Percentiles rank a stretch among this genome's conserved stretches.
These are phyloP conservation scores for Rhizopus microsporus DNA, from an alignment of 371 early-diverging fungal species.

Conservation along the genomic window DNA sequence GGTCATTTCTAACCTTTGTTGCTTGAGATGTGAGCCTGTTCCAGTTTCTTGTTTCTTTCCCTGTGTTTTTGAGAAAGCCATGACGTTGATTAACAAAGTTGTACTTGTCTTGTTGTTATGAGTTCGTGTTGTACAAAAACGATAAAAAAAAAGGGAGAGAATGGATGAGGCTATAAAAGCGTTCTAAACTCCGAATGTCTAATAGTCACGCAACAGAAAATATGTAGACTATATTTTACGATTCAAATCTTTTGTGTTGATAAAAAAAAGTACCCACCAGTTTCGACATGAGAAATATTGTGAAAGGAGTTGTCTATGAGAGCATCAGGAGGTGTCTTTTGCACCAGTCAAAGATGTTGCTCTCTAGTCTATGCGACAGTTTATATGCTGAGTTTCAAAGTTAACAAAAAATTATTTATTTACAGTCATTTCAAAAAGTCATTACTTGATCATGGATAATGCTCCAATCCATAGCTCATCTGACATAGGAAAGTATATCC, in stretches of 20 bases:
- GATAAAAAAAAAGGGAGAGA: slow-evolving; percentile 1
- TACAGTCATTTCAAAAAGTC: background rate
- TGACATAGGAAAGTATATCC: slow-evolving; percentile 16
- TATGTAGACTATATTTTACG: too few relatives aligned
- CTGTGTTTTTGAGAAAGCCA: slow-evolving; percentile 33
- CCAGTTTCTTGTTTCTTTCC: slow-evolving; percentile 40
- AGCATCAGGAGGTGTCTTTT: too few relatives aligned
- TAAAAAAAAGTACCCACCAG: too few relatives aligned
- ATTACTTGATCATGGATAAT: slow-evolving; percentile 5
- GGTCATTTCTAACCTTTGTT: slow-evolving; percentile 23
- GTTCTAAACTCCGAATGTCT: too few relatives aligned
- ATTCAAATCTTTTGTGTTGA: too few relatives aligned
- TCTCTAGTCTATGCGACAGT: too few relatives aligned
- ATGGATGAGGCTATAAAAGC: background rate
- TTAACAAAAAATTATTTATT: too few relatives aligned
- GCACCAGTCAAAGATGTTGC: too few relatives aligned
- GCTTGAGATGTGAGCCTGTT: slow-evolving; percentile 12
- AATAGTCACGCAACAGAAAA: too few relatives aligned
- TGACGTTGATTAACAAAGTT: background rate
- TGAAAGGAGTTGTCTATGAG: too few relatives aligned
- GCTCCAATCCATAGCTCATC: slow-evolving; percentile 8
- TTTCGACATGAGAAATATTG: too few relatives aligned
- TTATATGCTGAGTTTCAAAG: too few relatives aligned
- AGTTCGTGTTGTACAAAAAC: slow-evolving; percentile 3
- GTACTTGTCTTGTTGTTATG: background rate